Evolutionary conservation across 805 yeast species (phyloP), one percentile per base, ranked within the genome.

Genomic region (Kodamaea leandrae): DNA sequence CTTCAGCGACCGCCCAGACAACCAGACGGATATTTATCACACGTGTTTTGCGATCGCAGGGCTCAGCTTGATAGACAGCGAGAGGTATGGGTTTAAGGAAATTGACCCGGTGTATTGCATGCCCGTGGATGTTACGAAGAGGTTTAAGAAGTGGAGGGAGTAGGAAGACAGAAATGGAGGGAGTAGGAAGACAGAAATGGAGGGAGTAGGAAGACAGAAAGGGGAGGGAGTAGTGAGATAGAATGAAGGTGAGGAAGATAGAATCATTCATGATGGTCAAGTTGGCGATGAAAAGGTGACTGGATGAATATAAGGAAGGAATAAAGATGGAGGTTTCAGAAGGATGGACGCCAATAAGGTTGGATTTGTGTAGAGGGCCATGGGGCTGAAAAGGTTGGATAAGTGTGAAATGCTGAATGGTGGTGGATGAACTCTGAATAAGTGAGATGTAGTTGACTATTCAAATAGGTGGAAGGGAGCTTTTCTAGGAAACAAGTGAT

Each of bases 1-100:
- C 0, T 83, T 93, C 28, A 82, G 96, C 44, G 99, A 93, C 61
- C 68, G 99, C 17, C 86, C 88, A 7, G 96, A 82, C 33, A 89
- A 95, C 57, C 88, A 84, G 59, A 90, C 82, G 1, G 99, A 93
- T 58, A 93, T 93, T 0, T 93, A 80, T 57, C 99, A 93, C 58
- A 93, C 99, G 0, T 71, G 83, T 13, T 93, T 93, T 63, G 96
- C 96, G 0, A 65, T 91, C 15, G 83, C 96, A 0, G 99, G 96
- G 0, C 67, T 93, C 43, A 82, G 95, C 54, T 62, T 93, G 39
- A 70, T 90, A 62, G 85, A 84, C 2, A 77, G 64, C 42, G 79
- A 77, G 13, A 58, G 56, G 46, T 63, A 61, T 32, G 64, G 70
- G 34, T 64, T 91, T 19, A 72, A 62, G n/a, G 67, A 71, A 4